Base-by-base conservation (phyloP, 2,329 filamentous ascomycete genomes). In the Nannizziopsis arthrosporioides region DNA sequence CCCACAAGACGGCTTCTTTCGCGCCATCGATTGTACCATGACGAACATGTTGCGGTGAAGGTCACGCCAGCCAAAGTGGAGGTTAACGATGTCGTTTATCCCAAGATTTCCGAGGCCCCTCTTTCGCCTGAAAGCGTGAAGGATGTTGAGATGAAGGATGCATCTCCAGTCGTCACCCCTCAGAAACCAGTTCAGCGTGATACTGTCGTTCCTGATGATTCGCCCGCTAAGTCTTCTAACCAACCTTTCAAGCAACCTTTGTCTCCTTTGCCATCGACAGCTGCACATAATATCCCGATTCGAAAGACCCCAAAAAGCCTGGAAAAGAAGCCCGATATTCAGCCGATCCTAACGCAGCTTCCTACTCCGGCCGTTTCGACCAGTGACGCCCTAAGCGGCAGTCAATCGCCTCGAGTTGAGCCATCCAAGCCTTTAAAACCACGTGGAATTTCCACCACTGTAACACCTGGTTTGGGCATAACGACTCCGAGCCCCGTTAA, bases 401-500 rank as follows among this genome's bases (percentile, higher is more conserved):
- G 12, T 8, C 30, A 27, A 27, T 27, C 14, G 11, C 15, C 35
- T 31, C 30, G 35, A 2, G 4, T 34, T 5, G 27, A n/a, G n/a
- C 30, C 47, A n/a, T 35, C 42, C n/a, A 30, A 18, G 17, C 27
- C 17, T n/a, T 27, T 18, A 5, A 44, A 45, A 31, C 12, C 27
- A n/a, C 35, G 19, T 1, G 15, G 10, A 10, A 7, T 15, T 7
- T 11, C 47, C 10, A 45, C 5, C 14, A 7, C 42, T 12, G 8
- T 38, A 15, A 18, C 42, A n/a, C 54, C 60, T 9, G 55, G 57
- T 4, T 55, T 61, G n/a, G 58, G 57, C 36, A 52, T 63, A 7
- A 60, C 65, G 6, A 65, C 67, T n/a, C 66, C 70, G 19, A 72
- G 68, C 54, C 71, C 70, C 2, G 64, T 67, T 14, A 72, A 73